Evolutionary conservation across 345 rosid species (phyloP).

Genomic region (Geranium brycei): DNA sequence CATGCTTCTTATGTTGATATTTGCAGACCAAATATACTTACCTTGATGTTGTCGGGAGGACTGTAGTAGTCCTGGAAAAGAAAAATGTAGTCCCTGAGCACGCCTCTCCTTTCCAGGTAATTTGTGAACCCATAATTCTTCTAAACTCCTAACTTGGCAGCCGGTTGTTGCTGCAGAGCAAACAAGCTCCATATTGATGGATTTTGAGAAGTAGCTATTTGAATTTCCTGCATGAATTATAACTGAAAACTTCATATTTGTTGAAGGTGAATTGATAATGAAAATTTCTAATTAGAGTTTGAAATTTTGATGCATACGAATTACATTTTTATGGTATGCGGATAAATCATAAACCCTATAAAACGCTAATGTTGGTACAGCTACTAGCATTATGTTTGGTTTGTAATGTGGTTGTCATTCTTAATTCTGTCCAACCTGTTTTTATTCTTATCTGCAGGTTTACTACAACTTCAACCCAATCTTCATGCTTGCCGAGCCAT

Average conservation of each 20-base stretch:
- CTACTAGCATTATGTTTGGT: not conserved
- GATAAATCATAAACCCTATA: too few relatives aligned
- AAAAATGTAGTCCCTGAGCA: conserved; percentile 72
- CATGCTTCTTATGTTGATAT: conserved; percentile 8
- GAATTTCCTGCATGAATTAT: not conserved
- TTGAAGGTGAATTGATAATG: too few relatives aligned
- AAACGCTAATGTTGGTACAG: too few relatives aligned
- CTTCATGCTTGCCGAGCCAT: conserved; percentile 97
- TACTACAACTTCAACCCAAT: conserved; percentile 83
- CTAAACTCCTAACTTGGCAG: not conserved
- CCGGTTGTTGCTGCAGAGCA: not conserved
- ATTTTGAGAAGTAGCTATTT: not conserved
- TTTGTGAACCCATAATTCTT: not conserved
- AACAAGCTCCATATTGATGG: not conserved
- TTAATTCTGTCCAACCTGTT: not conserved
- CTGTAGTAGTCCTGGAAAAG: conserved; percentile 88
- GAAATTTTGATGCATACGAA: too few relatives aligned
- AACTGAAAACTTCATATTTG: not conserved
- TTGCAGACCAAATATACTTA: conserved; percentile 84
- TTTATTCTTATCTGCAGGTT: conserved; percentile 35
- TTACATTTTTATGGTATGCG: too few relatives aligned
- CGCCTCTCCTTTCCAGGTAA: conserved; percentile 78
- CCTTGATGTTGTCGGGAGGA: conserved; percentile 94
- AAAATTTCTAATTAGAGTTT: too few relatives aligned
- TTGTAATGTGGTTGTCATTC: not conserved